A percentile compares a stretch with the other conserved stretches of the same genome.
Evolutionary conservation across 2,329 filamentous ascomycete genomes (phyloP).

Genomic region (Diaporthe destruens): DNA sequence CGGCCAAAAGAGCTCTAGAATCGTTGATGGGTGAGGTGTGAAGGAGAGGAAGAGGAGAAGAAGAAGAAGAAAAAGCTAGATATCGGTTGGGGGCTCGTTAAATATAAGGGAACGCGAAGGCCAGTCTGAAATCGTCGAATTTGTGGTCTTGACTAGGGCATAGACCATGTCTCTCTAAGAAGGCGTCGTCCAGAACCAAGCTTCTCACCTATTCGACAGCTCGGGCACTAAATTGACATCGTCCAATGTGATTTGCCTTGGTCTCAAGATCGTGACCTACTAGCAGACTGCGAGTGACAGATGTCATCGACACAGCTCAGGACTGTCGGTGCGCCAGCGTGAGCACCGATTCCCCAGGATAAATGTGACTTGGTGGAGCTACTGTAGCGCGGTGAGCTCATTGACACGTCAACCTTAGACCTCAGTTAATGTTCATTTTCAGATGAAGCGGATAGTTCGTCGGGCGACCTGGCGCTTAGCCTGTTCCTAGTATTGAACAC

Average conservation of each 20-base stretch:
- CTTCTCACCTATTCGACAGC: not conserved
- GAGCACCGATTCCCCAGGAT: not conserved
- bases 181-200: not conserved
- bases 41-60: not conserved
- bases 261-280: no score
- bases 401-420: not conserved
- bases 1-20: not conserved
- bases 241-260: not conserved
- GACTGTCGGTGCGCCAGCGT: not conserved
- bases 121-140: not conserved
- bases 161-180: not conserved
- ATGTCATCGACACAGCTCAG: not conserved
- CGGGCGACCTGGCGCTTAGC: not conserved
- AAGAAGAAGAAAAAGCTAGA: no score
- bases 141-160: not conserved
- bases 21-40: not conserved
- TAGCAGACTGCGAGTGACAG: not conserved
- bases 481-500: not conserved
- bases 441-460: not conserved
- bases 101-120: not conserved
- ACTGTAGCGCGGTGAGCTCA: not conserved
- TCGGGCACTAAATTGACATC: not conserved
- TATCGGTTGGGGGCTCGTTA: not conserved
- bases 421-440: not conserved
- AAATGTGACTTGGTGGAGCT: not conserved